Evolutionary conservation across 768 basidiomycete species (phyloP).

Genomic region (Boletus sensibilis): DNA sequence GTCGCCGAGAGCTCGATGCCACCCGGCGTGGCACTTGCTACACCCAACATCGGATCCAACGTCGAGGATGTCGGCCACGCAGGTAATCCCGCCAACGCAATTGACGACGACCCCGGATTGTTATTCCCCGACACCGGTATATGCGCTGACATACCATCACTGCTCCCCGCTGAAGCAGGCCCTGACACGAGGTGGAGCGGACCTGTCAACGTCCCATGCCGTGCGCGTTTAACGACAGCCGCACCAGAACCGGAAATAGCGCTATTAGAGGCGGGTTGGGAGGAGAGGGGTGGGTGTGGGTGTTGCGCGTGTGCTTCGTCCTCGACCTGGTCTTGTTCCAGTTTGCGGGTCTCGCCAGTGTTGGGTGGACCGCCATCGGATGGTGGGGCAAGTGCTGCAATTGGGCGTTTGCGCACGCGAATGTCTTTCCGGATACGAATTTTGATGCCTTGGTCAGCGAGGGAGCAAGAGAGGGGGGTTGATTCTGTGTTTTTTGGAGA

Average conservation of each 20-base stretch:
- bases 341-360: constrained; percentile 15
- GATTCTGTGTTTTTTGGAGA: constrained; percentile 54
- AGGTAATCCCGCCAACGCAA: constrained; percentile 30
- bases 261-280: constrained; percentile 11
- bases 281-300: not conserved
- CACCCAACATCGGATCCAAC: constrained; percentile 32
- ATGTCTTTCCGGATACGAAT: constrained; percentile 93
- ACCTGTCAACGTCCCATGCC: constrained; percentile 29
- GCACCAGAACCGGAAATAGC: not conserved
- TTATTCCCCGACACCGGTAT: constrained; percentile 16
- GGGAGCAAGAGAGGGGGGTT: constrained; percentile 81
- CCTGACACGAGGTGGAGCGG: constrained; percentile 21
- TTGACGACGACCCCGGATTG: constrained; percentile 17
- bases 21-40: constrained; percentile 33
- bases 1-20: constrained; percentile 31
- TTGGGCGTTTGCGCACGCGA: constrained; percentile 72
- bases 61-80: constrained; percentile 34
- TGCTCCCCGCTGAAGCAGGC: constrained; percentile 13
- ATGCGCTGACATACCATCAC: constrained; percentile 20
- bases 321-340: constrained; percentile 31
- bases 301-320: constrained; percentile 21
- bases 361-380: constrained; percentile 16
- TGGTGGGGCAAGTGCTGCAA: constrained; percentile 33
- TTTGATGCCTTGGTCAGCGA: constrained; percentile 96
- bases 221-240: constrained; percentile 24